These are phyloP conservation scores for Neofusicoccum parvum DNA, from an alignment of 2,329 filamentous ascomycete species.

Conservation along the genomic window DNA sequence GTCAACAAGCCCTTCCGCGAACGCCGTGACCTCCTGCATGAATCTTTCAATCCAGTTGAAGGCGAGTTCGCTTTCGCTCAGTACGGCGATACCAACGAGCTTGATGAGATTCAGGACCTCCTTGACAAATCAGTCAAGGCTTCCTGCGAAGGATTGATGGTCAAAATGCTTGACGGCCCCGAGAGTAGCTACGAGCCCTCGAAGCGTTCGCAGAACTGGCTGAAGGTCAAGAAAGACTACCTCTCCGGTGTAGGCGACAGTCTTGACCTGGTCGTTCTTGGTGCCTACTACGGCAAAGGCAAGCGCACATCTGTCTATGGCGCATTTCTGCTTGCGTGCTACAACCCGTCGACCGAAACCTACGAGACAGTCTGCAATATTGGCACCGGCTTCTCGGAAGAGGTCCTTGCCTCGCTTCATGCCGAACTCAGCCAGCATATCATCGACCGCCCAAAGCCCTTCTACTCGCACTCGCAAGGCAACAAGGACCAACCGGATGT, in stretches of 20 bases:
- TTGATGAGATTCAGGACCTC: conserved; percentile 91
- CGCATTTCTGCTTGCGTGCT: conserved; percentile 92
- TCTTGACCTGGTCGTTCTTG: conserved; percentile 91
- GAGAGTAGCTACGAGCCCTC: conserved; percentile 96
- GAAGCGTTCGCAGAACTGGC: conserved; percentile 95
- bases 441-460: conserved; percentile 91
- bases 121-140: conserved; percentile 94
- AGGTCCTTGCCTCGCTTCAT: conserved; percentile 86
- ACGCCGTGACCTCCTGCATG: conserved; percentile 72
- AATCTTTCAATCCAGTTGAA: conserved; percentile 75
- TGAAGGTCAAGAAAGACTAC: conserved; percentile 99
- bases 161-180: conserved; percentile 94
- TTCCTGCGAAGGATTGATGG: conserved; percentile 96
- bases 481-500: conserved; percentile 95
- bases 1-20: conserved; percentile 87
- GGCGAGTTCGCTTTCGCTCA: conserved; percentile 92
- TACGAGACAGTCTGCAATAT: conserved; percentile 99
- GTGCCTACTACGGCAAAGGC: conserved; percentile 90
- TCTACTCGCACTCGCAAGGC: conserved; percentile 82
- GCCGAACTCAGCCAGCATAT: conserved; percentile 71
- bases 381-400: conserved; percentile 94
- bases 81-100: conserved; percentile 79
- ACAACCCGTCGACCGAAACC: conserved; percentile 75
- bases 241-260: conserved; percentile 92
- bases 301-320: conserved; percentile 96